phyloP scores from a whole-genome alignment of 371 early-diverging fungal species.

The Mucor indicus region DNA sequence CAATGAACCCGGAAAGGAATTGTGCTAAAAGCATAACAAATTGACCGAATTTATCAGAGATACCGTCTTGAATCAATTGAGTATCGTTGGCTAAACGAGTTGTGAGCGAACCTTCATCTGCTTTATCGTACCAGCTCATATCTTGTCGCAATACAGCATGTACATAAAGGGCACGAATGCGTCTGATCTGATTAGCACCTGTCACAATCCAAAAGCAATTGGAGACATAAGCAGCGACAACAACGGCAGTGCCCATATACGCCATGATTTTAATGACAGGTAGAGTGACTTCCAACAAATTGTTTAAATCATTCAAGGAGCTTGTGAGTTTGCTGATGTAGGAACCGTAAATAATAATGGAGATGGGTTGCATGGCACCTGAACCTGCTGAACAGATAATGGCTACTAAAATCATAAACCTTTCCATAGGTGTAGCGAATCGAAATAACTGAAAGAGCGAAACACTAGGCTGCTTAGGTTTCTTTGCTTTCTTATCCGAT shows the following conservation, averaged over 20 bases:
- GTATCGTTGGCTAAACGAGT: constrained; percentile 72
- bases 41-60: constrained; percentile 78
- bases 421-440: constrained; percentile 27
- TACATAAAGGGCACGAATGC: constrained; percentile 52
- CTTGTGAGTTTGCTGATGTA: constrained; percentile 19
- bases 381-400: constrained; percentile 24
- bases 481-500: constrained; percentile 6
- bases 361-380: constrained; percentile 39
- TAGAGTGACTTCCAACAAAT: constrained; percentile 12
- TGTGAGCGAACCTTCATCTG: constrained; percentile 60
- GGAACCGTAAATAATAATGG: constrained; percentile 37
- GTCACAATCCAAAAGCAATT: constrained; percentile 37
- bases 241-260: constrained; percentile 34
- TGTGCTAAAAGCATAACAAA: constrained; percentile 56
- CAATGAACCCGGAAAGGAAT: constrained; percentile 14
- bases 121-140: constrained; percentile 81
- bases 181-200: constrained; percentile 30
- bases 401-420: constrained; percentile 24
- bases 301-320: constrained; percentile 3
- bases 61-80: constrained; percentile 79
- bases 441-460: constrained; percentile 32
- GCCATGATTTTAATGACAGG: constrained; percentile 37
- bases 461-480: constrained; percentile 25
- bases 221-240: constrained; percentile 30
- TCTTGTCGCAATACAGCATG: constrained; percentile 80